phyloP scores from a whole-genome alignment of 2,329 filamentous ascomycete species.

The Fusarium proliferatum region DNA sequence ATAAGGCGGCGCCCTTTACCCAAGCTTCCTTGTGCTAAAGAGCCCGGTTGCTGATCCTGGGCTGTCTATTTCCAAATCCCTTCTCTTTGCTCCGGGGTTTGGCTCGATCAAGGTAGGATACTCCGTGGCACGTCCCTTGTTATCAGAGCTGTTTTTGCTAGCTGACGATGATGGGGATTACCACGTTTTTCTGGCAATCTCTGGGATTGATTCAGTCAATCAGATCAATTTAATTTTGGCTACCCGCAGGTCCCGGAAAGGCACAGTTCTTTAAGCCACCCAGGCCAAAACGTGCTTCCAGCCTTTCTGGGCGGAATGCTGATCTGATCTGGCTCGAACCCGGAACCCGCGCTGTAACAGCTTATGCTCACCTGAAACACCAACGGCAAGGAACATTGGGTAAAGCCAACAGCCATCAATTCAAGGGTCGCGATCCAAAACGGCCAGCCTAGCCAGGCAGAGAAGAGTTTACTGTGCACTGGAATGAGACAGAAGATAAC shows the following conservation, averaged over 20 bases:
- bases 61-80: constrained; percentile 14
- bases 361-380: constrained; percentile 35
- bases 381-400: constrained; percentile 14
- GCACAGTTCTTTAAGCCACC: not conserved
- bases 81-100: constrained; percentile 18
- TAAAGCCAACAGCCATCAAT: not conserved
- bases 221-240: constrained; percentile 9
- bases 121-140: constrained; percentile 25
- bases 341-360: constrained; percentile 33
- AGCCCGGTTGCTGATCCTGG: constrained; percentile 16
- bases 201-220: constrained; percentile 10
- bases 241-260: not conserved
- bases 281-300: constrained; percentile 4
- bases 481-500: constrained; percentile 5
- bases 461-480: not conserved
- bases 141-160: constrained; percentile 17
- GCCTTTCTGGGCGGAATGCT: constrained; percentile 5
- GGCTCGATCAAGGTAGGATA: constrained; percentile 18
- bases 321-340: constrained; percentile 16
- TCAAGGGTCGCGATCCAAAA: constrained; percentile 1
- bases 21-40: constrained; percentile 1
- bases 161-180: constrained; percentile 9
- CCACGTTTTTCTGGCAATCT: constrained; percentile 26
- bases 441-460: not conserved
- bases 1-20: not conserved